Percentiles rank a stretch among this genome's conserved stretches.
Evolutionary conservation across 345 rosid species (phyloP).

Genomic region (thale cress (Arabidopsis thaliana)): DNA sequence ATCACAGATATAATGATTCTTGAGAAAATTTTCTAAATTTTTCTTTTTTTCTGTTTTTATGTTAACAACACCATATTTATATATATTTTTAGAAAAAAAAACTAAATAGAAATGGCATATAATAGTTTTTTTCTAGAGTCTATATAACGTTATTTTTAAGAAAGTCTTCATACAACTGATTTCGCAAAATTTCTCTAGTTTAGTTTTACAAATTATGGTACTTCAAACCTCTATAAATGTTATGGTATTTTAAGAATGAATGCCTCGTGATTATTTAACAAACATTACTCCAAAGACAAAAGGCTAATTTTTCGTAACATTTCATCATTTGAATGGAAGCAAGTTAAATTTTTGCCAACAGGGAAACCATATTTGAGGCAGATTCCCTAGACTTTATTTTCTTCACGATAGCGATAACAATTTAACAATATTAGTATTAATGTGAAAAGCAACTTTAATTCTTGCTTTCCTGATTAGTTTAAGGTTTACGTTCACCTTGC

Average conservation of each 20-base stretch:
- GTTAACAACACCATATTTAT: neutral
- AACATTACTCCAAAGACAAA: no score
- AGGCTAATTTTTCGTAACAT: no score
- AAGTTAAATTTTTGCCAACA: neutral
- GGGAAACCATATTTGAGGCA: neutral
- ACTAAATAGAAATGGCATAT: neutral
- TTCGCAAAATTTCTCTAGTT: no score
- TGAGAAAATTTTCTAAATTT: neutral
- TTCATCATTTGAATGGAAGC: no score
- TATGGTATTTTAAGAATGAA: no score
- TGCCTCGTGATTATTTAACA: no score
- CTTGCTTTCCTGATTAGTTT: conserved; percentile 42
- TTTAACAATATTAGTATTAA: conserved; percentile 22
- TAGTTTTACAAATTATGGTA: no score
- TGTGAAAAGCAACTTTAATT: conserved; percentile 36
- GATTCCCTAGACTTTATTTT: conserved; percentile 16
- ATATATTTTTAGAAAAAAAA: no score
- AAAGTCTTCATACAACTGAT: neutral
- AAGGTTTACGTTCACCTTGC: conserved; percentile 44
- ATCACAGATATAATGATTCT: neutral
- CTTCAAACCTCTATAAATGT: no score
- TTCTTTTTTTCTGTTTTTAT: no score
- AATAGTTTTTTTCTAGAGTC: neutral
- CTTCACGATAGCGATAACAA: conserved; percentile 22
- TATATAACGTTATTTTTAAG: no score